Evolutionary conservation across 306 rosid genomes (phyloP).

Genomic region (Acacia melanoxylon): DNA sequence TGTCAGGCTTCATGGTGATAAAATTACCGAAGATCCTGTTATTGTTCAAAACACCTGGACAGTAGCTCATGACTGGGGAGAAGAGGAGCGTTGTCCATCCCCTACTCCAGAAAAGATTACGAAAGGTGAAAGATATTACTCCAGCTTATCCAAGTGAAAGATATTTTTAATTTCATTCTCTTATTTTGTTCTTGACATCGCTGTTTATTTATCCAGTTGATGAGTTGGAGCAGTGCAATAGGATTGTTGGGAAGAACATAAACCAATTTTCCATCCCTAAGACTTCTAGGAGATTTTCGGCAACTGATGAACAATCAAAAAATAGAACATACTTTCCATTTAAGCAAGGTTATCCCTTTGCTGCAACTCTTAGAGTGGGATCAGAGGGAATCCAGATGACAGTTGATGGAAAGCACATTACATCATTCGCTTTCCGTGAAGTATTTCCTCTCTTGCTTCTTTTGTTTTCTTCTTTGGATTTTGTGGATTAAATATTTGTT

Average conservation of each 20-base stretch:
- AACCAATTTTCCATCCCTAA: constrained; percentile 37
- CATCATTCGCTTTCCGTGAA: constrained; percentile 93
- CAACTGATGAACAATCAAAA: constrained; percentile 51
- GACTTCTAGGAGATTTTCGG: constrained; percentile 51
- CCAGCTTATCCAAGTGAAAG: not conserved
- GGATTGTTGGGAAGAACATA: constrained; percentile 74
- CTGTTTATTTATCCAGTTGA: constrained; percentile 69
- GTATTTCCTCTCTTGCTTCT: constrained; percentile 44
- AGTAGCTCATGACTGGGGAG: constrained; percentile 92
- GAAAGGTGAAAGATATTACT: constrained; percentile 55
- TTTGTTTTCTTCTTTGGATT: not conserved
- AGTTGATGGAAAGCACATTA: constrained; percentile 94
- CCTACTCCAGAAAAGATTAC: constrained; percentile 68
- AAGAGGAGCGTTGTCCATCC: constrained; percentile 95
- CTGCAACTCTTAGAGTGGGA: constrained; percentile 95
- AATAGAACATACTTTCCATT: constrained; percentile 79
- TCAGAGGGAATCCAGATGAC: constrained; percentile 98
- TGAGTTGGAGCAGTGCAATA: constrained; percentile 95
- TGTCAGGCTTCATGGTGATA: constrained; percentile 95
- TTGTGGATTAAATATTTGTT: constrained; percentile 2
- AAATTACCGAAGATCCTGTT: constrained; percentile 93
- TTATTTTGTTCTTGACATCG: constrained; percentile 20
- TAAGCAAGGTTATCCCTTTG: constrained; percentile 91
- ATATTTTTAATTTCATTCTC: not conserved
- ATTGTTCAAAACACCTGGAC: constrained; percentile 99